Evolutionary conservation across 129 eudicot species (phyloP), one percentile per base, ranked within the genome.

Genomic region (Ambrosia artemisiifolia): DNA sequence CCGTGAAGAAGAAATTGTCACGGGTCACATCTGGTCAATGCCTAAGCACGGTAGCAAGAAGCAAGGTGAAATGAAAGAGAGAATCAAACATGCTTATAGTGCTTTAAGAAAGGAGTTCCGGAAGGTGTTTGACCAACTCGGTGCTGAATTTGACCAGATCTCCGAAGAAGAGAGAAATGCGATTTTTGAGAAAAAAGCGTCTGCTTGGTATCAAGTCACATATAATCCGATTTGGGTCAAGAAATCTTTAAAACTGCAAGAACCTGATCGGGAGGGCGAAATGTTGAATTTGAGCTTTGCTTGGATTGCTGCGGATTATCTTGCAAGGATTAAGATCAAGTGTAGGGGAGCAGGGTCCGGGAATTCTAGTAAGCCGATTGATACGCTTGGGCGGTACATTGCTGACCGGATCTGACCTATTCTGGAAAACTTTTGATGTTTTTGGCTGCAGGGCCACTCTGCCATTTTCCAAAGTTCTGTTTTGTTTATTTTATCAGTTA

Each of bases 21-120:
- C 68, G 17, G 68, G 68, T 35, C 68, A 63, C 36, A 63, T 63
- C 8, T 63, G 68, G 68, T 63, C 68, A 63, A 63, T 63, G 68
- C 68, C 68, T 17, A 63, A 63, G 47, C 68, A 63, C 11, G 9
- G 48, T n/a, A 63, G 68, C 68, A 63, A 63, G 48, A 63, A 63
- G 12, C 68, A 63, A 16, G 48, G 68, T 16, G 68, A 63, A 9
- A 6, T 63, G 30, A 63, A 63, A 63, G 68, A 63, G 0, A 63
- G 68, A 63, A 35, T 63, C 14, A 63, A 63, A 17, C 68, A 63
- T 36, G 68, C 68, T 63, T 63, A 63, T 36, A 63, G 48, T 16
- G 68, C 68, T 34, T 17, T 63, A 10, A 63, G 68, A 47, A 63
- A 36, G 68, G 68, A 63, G 47, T 63, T 63, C 28, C 24, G 68